Percentiles rank a stretch among this genome's conserved stretches.
These are phyloP conservation scores for Dalbergia oliveri DNA, from an alignment of 306 rosid species.

Conservation along the genomic window DNA sequence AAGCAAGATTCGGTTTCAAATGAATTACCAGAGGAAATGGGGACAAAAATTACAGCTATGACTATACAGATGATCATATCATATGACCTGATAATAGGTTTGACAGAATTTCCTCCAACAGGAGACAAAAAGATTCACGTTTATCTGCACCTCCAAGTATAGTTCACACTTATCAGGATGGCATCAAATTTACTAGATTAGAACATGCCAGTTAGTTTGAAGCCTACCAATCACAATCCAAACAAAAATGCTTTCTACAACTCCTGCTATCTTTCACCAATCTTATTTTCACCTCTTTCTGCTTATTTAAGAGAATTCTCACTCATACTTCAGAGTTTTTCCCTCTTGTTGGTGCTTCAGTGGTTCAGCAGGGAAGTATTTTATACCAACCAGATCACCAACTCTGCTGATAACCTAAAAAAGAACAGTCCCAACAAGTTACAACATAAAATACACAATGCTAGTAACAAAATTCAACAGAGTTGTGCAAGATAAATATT, in stretches of 20 bases:
- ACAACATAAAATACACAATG: constrained; percentile 2
- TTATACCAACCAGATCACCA: constrained; percentile 79
- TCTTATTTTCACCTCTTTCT: not conserved
- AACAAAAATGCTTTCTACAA: constrained; percentile 13
- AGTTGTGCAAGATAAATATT: not conserved
- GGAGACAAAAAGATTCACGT: constrained; percentile 3
- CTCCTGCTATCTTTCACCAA: constrained; percentile 24
- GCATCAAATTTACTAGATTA: constrained; percentile 1
- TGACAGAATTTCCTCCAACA: constrained; percentile 21
- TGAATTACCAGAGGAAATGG: not conserved
- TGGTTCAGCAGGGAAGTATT: constrained; percentile 82
- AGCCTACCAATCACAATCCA: constrained; percentile 27
- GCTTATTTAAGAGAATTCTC: not conserved
- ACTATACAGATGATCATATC: constrained; percentile 11
- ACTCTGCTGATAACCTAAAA: constrained; percentile 71
- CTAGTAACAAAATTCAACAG: not conserved
- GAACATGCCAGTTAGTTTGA: not conserved
- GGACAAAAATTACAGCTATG: constrained; percentile 7
- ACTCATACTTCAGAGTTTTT: constrained; percentile 35
- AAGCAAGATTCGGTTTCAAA: constrained; percentile 27
- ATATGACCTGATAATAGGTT: not conserved
- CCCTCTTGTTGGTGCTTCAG: constrained; percentile 52
- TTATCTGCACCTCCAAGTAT: constrained; percentile 9
- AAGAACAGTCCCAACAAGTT: constrained; percentile 17
- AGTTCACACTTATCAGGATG: not conserved